Evolutionary conservation across 305 asterid species (phyloP), one percentile per base, ranked within the genome.

Genomic region (Fraxinus dipetala): DNA sequence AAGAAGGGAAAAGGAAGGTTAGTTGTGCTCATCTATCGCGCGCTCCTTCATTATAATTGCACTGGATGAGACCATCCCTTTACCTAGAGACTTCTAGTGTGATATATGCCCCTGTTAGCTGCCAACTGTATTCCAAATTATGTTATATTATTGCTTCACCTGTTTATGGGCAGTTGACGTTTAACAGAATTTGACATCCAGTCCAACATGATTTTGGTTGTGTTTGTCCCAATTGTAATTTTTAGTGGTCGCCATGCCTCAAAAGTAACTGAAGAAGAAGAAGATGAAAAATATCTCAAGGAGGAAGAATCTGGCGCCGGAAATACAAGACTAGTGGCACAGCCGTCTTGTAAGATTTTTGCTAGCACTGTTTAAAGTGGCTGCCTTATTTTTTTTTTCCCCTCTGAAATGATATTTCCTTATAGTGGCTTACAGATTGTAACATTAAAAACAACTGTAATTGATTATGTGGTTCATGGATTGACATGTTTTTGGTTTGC

Each of bases 221-320:
- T 69, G 34, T 67, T 26, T 78, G 6, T 82, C 81, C 61, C 11
- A 40, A 83, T 84, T 82, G 51, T 78, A 67, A 83, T 79, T 84
- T 85, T 83, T 78, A 96, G 99, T 90, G 99, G 99, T 54, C 98
- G 99, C 84, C 98, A 96, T 89, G 97, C 97, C 45, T 96, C 99
- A 4, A 96, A 96, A 92, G 32, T 90, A 76, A 96, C 99, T 77
- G 99, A 96, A 90, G 97, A 96, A 89, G 99, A 96, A 89, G 99
- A 96, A 89, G 99, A 94, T 82, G 97, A 93, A 79, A 98, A 90
- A 85, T 96, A 89, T 83, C 96, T 96, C 85, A 94, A 96, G 87
- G 99, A 94, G 87, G 99, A 92, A 87, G 98, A 94, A 81, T 85
- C 97, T 81, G 98, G 93, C 63, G 69, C 92, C 14, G 97, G 97